Evolutionary conservation across 225 moss, liverwort and hornwort species (phyloP), one percentile per base, ranked within the genome.

Genomic region (Asterella californica): DNA sequence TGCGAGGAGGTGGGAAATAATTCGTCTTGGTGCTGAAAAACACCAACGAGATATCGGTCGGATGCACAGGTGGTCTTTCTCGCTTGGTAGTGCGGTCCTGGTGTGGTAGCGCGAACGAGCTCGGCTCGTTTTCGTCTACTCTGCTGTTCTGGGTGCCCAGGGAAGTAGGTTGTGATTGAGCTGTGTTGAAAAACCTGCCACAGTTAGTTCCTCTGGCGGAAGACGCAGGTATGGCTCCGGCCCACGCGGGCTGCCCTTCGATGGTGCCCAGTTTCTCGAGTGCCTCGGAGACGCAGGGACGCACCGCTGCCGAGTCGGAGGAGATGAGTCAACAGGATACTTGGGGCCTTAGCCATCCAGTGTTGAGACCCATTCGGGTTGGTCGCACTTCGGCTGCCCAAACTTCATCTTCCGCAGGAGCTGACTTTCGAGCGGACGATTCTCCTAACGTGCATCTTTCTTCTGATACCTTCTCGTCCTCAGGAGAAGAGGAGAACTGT

Each of bases 401-500:
- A 38, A 62, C 37, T 9, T 36, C 76, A 5, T 61, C 76, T 25
- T 76, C 76, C 2, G 24, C 24, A 37, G 76, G 76, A 33, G 59
- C 76, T 37, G 74, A 74, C 15, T 74, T 29, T 10, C 50, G 74
- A 9, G 52, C 48, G 33, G 76, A 76, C 18, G 76, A 76, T 17
- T 61, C 61, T 38, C 76, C 74, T 0, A 38, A 21, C 33, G 22
- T 59, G 37, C 59, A 57, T n/a, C 38, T 42, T 62, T 60, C 60
- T 62, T 60, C 60, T 8, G 76, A 76, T 12, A 42, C 76, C 15
- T 60, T 76, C 22, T 76, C 76, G 17, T 76, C 76, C 2, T 76
- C 76, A 17, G 72, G 73, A 11, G 81, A 81, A 46, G 80, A 80
- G 1, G 81, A 81, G 45, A 74, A 61, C 60, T 74, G 55, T 24